Base-by-base conservation (phyloP, 176 grass and related monocot genomes). In the Oryza australiensis region DNA sequence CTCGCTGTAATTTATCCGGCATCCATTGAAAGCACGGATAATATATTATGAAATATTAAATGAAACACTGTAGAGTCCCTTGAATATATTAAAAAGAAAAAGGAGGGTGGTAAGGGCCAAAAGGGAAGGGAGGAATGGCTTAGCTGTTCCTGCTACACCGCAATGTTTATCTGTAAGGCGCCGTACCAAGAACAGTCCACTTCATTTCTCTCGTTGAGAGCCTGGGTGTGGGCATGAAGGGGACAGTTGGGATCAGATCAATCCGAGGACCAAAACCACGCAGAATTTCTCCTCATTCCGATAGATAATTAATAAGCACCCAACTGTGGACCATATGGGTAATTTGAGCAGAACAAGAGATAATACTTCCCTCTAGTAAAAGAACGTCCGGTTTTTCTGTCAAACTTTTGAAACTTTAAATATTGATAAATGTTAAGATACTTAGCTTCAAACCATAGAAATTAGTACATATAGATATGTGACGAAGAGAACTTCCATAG, bases 191-290 rank as follows among this genome's bases (percentile, higher is more conserved):
- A 65, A 79, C 45, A 74, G 68, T 82, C 72, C 26, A 45, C 33
- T 64, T 30, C 33, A 34, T 68, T 63, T 82, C 5, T 59, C 53
- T 59, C 53, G 49, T 59, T 23, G 65, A 85, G 81, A 37, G 35
- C 32, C 40, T 33, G 72, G 57, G 59, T 86, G 83, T 46, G 78
- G 78, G 83, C 83, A 73, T 81, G 73, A 87, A 83, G 79, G 85
- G 77, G 75, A 84, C 86, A 80, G 82, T 86, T 86, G 86, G 83
- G 85, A 88, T 88, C 86, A 68, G 57, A 65, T 55, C 42, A 10
- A 53, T 65, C 24, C 16, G 15, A 37, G 23, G 26, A 46, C 33
- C 30, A 57, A 63, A 66, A 62, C 16, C 43, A 70, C 23, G 55
- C 66, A 30, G n/a, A 20, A 22, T 20, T 38, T 29, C 59, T 20